Base-by-base conservation (phyloP, 805 yeast genomes). In the Cyberlindnera mycetangii region DNA sequence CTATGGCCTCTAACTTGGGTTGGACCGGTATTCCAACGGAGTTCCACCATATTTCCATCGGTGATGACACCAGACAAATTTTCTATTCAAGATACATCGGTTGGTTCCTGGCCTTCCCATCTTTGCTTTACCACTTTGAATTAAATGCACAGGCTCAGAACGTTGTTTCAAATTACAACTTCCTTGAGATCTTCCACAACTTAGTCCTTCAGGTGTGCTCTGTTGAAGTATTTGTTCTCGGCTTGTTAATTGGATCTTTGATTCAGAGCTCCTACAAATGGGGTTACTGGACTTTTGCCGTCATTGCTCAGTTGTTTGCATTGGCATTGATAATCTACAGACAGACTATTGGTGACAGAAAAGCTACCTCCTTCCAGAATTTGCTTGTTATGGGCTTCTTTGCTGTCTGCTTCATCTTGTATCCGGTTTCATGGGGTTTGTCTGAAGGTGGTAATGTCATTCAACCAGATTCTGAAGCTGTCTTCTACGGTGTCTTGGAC, bases 251-350 rank as follows among this genome's bases (percentile, higher is more conserved):
- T 56, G 86, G 85, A 55, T 48, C 75, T 17, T 65, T 81, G 51
- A 75, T 81, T 47, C 51, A 59, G 27, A 71, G 83, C 8, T 64
- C 77, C 35, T 81, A 81, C 64, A 81, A 78, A 61, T 81, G 85
- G 85, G 88, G 87, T 59, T 81, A 77, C 68, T 81, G 76, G 63
- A 71, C 76, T 7, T 76, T 81, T 60, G 79, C 76, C 24, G 68
- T 68, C 32, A 62, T 62, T 47, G 70, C 72, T 30, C 65, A 70
- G 62, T 49, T 76, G 47, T 66, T 68, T 43, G 69, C 69, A 16
- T 60, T 72, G 33, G 48, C 49, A 17, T 39, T 58, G 51, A 32
- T 63, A 24, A 24, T 60, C 20, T 51, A 50, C 33, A 59, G 66
- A 36, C 70, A 72, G 54, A 43, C 39, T 3, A 16, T 44, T 32